These are phyloP conservation scores for Prinsepia uniflora DNA, from an alignment of 306 rosid species.

Conservation along the genomic window DNA sequence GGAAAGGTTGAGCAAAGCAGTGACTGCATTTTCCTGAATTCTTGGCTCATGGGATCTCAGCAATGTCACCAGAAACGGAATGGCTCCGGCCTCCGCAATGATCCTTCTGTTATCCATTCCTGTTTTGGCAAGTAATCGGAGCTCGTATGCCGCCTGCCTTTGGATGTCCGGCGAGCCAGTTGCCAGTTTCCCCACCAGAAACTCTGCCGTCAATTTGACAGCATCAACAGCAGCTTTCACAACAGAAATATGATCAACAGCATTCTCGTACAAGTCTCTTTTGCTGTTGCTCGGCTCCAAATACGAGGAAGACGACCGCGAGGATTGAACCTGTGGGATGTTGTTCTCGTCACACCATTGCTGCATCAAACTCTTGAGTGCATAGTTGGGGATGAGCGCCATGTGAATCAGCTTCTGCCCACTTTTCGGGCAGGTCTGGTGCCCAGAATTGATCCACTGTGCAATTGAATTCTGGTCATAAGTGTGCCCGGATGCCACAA, in stretches of 20 bases:
- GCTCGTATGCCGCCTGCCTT: constrained; percentile 87
- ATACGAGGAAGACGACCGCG: constrained; percentile 24
- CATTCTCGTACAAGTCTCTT: constrained; percentile 25
- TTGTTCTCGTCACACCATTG: constrained; percentile 79
- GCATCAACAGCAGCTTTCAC: constrained; percentile 69
- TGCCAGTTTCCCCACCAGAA: constrained; percentile 90
- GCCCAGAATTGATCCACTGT: constrained; percentile 88
- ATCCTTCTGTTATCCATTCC: constrained; percentile 72
- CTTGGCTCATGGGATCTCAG: constrained; percentile 65
- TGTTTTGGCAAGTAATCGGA: constrained; percentile 72
- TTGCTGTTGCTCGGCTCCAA: constrained; percentile 41
- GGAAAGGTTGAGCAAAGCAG: constrained; percentile 82
- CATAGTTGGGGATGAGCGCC: constrained; percentile 85
- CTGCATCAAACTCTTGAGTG: constrained; percentile 73
- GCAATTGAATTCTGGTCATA: constrained; percentile 76
- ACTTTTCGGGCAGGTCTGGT: constrained; percentile 86
- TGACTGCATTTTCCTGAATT: constrained; percentile 83
- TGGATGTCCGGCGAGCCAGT: constrained; percentile 83
- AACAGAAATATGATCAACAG: constrained; percentile 66
- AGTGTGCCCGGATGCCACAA: constrained; percentile 83
- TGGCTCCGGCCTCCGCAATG: constrained; percentile 89
- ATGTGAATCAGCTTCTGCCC: constrained; percentile 84
- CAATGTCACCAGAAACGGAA: constrained; percentile 74
- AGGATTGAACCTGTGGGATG: constrained; percentile 35
- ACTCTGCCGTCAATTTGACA: constrained; percentile 84